Evolutionary conservation across 176 grass and related monocot species (phyloP), one percentile per base, ranked within the genome.

Genomic region (Oryza nivara): DNA sequence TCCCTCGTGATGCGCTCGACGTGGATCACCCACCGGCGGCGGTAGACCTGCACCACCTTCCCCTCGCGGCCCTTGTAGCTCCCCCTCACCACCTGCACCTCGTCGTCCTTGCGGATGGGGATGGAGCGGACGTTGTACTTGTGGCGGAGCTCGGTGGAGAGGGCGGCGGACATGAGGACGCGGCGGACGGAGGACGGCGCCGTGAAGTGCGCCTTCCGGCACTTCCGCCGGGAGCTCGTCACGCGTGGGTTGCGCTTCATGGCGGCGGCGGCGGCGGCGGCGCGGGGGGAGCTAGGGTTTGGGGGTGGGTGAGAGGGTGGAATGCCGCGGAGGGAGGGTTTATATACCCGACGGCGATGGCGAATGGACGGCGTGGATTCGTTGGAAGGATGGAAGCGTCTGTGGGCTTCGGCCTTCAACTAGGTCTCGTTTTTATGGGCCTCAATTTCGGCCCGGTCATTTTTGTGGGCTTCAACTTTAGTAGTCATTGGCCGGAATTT

Each of bases 181-280:
- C 95, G 95, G 67, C 92, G 95, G 67, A 93, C 95, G 73, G 92
- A 95, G 17, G 95, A 98, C 1, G 95, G 95, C 3, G 95, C 95
- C 49, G 92, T 93, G 92, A 98, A 98, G 86, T 98, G 95, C 68
- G 92, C 95, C 95, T 98, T 98, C 43, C 95, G 95, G 95, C 87
- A 84, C 88, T 98, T 98, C 73, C 95, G 87, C 17, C 92, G 92
- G 71, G 95, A 98, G 85, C 95, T 98, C 15, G 95, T 86, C 16
- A 98, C 91, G 48, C 95, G 79, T 0, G 95, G 91, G 80, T 95
- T 98, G 76, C 79, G 90, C 81, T 98, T 98, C 95, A 98, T 95
- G 46, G 78, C 75, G 65, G 73, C 68, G 65, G 73, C 25, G 25
- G 25, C 25, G 25, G 25, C 68, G 67, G 61, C 16, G 20, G 67